phyloP scores from a whole-genome alignment of 2,329 filamentous ascomycete species.

The Paracorniculantispora psalliotae region DNA sequence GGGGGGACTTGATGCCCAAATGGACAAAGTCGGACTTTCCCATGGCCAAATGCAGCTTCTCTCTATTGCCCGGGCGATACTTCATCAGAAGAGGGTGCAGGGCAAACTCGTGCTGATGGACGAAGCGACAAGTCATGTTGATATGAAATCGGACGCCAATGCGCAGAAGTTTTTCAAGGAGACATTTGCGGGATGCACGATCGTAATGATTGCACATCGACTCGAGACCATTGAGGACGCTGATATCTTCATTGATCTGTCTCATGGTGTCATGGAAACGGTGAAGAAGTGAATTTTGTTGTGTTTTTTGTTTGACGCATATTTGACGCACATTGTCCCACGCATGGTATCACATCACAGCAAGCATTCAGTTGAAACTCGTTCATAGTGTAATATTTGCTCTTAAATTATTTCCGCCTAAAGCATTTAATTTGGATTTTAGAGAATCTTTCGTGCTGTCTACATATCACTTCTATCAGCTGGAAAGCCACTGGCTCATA shows the following conservation, averaged over 20 bases:
- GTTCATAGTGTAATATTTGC: no score
- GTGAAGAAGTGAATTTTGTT: neutral
- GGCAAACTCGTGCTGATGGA: conserved; percentile 11
- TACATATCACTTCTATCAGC: no score
- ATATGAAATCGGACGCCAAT: neutral
- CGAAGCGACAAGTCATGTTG: conserved; percentile 7
- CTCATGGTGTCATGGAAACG: neutral
- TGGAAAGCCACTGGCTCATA: no score
- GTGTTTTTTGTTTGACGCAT: neutral
- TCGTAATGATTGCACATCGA: conserved; percentile 7
- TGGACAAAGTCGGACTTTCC: conserved; percentile 41
- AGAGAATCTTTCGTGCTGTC: no score
- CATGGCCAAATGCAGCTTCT: conserved; percentile 58
- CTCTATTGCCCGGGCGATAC: conserved; percentile 51
- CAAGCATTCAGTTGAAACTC: no score
- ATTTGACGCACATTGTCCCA: no score
- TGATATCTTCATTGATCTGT: conserved; percentile 1
- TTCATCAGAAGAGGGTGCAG: conserved; percentile 28
- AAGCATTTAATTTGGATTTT: no score
- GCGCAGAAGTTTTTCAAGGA: neutral
- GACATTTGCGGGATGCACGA: neutral
- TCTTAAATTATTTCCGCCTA: no score
- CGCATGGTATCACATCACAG: no score
- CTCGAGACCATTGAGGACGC: conserved; percentile 6
- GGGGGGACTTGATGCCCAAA: conserved; percentile 24